Evolutionary conservation across 345 rosid species (phyloP), one percentile per base, ranked within the genome.

Genomic region (Conringia planisiliqua): DNA sequence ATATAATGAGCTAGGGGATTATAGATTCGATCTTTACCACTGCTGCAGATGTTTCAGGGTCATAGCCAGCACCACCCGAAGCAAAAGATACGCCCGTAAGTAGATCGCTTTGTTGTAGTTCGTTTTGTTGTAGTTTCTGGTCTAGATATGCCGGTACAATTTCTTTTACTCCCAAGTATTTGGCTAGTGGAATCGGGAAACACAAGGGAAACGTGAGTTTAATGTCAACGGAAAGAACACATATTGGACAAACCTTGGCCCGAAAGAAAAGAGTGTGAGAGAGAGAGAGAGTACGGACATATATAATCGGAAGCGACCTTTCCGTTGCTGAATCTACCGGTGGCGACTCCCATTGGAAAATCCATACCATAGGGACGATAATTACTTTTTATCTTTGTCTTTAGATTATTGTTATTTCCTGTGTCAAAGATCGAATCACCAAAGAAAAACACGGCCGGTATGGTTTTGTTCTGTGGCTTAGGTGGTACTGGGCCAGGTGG

Each of bases 1-100:
- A 16, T 7, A 8, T 12, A n/a, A 46, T 22, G 48, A 22, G 10
- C 5, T 51, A 36, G 6, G 56, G 27, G 22, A 50, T 35, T 47
- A 26, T 26, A 3, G 42, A 40, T 26, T 54, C 12, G 30, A 60
- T 27, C 14, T 13, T 70, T 83, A 89, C 94, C 78, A 5, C 55
- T 39, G 78, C 2, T 54, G 68, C 52, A 17, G 90, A 43, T 26
- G 96, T 91, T 20, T 54, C 11, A 33, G 88, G 88, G 78, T 80
- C 85, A 16, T 66, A 91, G 17, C 97, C 97, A 3, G 83, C 14
- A 36, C 88, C 97, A 10, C 87, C 85, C 0, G 96, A 88, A 32
- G 90, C 97, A 64, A 91, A 88, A 63, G 75, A 81, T 24, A 89
- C 93, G 0, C 97, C 96, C 0, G 90, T 86, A 38, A 70, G 72